Conservation (phyloP, 2,329 filamentous ascomycete species). For the Epichloe sp. region DNA sequence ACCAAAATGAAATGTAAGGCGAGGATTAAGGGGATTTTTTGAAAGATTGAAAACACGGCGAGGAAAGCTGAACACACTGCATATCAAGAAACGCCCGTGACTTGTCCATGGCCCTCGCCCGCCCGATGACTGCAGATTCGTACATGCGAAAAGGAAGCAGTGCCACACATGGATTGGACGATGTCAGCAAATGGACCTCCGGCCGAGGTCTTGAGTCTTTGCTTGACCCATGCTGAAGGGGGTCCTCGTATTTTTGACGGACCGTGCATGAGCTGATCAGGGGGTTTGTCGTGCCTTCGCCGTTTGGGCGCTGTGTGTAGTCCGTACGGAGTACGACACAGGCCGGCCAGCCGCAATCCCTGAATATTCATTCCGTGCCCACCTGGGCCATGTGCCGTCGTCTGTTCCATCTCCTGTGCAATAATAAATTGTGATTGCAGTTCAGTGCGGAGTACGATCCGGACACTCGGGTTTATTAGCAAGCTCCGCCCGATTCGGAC, state of each 20-base stretch:
- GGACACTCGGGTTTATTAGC: too few relatives aligned
- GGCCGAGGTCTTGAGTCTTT: too few relatives aligned
- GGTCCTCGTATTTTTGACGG: constrained; percentile 9
- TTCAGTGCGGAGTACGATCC: too few relatives aligned
- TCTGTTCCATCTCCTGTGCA: too few relatives aligned
- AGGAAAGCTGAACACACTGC: constrained; percentile 2
- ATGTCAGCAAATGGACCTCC: not conserved
- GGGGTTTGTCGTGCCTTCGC: not conserved
- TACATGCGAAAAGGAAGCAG: not conserved
- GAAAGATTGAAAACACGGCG: not conserved
- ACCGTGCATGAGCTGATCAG: constrained; percentile 1
- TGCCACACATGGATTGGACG: not conserved
- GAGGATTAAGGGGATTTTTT: not conserved
- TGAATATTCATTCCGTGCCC: too few relatives aligned
- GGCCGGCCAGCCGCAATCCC: too few relatives aligned
- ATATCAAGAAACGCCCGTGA: not conserved
- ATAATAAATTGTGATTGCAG: too few relatives aligned
- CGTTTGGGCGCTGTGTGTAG: too few relatives aligned
- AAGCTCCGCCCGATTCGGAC: too few relatives aligned
- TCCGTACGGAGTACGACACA: too few relatives aligned
- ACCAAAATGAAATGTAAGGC: not conserved
- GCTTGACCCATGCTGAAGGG: not conserved
- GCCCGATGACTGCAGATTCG: not conserved
- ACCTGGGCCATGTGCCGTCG: too few relatives aligned
- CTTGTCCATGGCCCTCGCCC: not conserved